Percentiles rank a stretch among this genome's conserved stretches.
These are phyloP conservation scores for Saccharum spontaneum DNA, from an alignment of 176 grass and related monocot genomes.

Conservation along the genomic window DNA sequence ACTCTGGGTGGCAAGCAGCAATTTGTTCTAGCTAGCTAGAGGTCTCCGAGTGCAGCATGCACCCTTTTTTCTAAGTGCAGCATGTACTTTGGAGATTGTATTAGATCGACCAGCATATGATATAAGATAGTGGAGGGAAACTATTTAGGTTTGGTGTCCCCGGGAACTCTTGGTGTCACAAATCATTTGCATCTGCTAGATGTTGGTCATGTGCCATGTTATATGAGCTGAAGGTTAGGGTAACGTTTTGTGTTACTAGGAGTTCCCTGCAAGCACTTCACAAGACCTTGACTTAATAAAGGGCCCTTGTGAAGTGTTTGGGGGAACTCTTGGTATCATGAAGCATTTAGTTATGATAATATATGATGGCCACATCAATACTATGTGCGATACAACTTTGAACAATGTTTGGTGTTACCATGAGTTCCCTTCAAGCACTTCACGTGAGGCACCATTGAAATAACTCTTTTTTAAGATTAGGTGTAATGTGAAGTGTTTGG, in stretches of 20 bases:
- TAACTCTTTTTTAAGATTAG: not conserved
- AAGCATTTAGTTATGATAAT: not conserved
- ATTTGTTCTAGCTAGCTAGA: not conserved
- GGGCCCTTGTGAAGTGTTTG: slow-evolving; percentile 49
- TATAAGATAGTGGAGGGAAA: not conserved
- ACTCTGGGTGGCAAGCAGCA: slow-evolving; percentile 8
- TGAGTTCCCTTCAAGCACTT: slow-evolving; percentile 46
- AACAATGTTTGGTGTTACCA: slow-evolving; percentile 16
- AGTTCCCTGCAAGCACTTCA: slow-evolving; percentile 56
- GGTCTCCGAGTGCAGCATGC: not conserved
- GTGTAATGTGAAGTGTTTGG: slow-evolving; percentile 46
- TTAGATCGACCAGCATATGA: not conserved
- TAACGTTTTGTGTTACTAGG: slow-evolving; percentile 29
- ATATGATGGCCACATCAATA: accelerated
- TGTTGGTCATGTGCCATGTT: not conserved
- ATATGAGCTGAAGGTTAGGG: not conserved
- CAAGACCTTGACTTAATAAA: not conserved
- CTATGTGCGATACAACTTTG: not conserved
- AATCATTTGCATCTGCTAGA: not conserved
- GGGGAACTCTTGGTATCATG: slow-evolving; percentile 44
- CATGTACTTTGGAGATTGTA: not conserved
- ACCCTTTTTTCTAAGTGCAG: not conserved
- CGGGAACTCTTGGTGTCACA: slow-evolving; percentile 37
- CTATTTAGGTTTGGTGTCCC: slow-evolving; percentile 36
- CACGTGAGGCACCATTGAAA: not conserved